A percentile compares a stretch with the other conserved stretches of the same genome.
These are phyloP conservation scores for Microcyclosporella mali DNA, from an alignment of 2,329 filamentous ascomycete species.

Conservation along the genomic window DNA sequence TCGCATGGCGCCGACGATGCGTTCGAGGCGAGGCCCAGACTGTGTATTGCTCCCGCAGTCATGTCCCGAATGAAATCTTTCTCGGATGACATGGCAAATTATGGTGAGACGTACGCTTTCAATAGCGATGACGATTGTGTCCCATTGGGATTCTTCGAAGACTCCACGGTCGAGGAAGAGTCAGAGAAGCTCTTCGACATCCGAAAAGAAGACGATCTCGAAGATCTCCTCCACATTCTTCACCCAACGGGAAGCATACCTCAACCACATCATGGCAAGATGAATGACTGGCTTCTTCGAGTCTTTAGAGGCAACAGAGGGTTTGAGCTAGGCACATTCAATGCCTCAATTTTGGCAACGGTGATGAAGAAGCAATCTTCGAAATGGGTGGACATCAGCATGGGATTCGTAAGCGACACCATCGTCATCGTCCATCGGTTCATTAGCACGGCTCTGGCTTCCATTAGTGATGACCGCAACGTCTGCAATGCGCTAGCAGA, in stretches of 20 bases:
- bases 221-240: conserved; percentile 8
- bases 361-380: conserved; percentile 37
- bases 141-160: background rate
- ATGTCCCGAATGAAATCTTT: conserved; percentile 27
- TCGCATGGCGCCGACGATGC: conserved; percentile 33
- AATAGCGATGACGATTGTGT: conserved; percentile 6
- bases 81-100: conserved; percentile 19
- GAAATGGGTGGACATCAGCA: conserved; percentile 44
- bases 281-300: conserved; percentile 8
- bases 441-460: conserved; percentile 40
- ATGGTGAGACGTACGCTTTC: conserved; percentile 27
- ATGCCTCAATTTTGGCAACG: conserved; percentile 34
- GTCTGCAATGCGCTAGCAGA: conserved; percentile 42
- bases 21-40: conserved; percentile 29
- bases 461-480: conserved; percentile 40
- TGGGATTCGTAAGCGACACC: conserved; percentile 47
- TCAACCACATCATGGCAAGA: conserved; percentile 28
- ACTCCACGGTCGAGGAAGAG: background rate
- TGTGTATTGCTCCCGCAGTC: conserved; percentile 33
- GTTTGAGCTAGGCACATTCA: conserved; percentile 42
- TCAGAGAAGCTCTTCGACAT: background rate
- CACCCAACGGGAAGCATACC: conserved; percentile 42
- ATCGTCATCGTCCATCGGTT: conserved; percentile 51
- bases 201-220: conserved; percentile 1
- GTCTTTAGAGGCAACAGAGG: conserved; percentile 5